phyloP scores from a whole-genome alignment of 1,139 yeast species.

The Suhomyces coccinellae region DNA sequence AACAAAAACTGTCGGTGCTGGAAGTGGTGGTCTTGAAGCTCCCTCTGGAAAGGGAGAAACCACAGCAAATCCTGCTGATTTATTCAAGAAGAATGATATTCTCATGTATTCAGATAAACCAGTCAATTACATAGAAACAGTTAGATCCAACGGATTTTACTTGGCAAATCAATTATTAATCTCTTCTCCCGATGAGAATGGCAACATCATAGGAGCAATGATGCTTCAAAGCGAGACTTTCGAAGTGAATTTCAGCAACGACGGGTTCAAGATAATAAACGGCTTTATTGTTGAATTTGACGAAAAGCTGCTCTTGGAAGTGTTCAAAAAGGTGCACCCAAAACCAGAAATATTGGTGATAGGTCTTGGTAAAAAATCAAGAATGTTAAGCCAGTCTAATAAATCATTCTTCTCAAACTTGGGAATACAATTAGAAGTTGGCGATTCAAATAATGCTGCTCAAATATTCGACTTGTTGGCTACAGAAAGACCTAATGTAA shows the following conservation, averaged over 20 bases:
- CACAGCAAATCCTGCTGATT: slow-evolving; percentile 47
- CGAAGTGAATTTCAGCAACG: slow-evolving; percentile 52
- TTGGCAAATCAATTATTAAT: slow-evolving; percentile 39
- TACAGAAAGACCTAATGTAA: slow-evolving; percentile 72
- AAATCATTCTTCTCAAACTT: slow-evolving; percentile 48
- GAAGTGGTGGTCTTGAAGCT: slow-evolving; percentile 24
- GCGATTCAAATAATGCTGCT: slow-evolving; percentile 68
- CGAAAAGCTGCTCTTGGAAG: slow-evolving; percentile 38
- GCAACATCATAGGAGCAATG: slow-evolving; percentile 53
- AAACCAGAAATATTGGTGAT: slow-evolving; percentile 74
- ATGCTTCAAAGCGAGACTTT: slow-evolving; percentile 63
- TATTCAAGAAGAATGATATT: slow-evolving; percentile 46
- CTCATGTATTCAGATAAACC: slow-evolving; percentile 47
- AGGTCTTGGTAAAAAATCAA: slow-evolving; percentile 65
- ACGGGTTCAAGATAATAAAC: slow-evolving; percentile 38
- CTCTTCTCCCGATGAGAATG: slow-evolving; percentile 48
- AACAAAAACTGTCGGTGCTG: slow-evolving; percentile 20
- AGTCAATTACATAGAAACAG: slow-evolving; percentile 45
- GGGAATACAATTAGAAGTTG: slow-evolving; percentile 70
- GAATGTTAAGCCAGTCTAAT: slow-evolving; percentile 61
- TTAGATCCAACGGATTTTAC: slow-evolving; percentile 42
- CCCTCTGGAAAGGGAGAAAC: slow-evolving; percentile 43
- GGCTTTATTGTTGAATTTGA: slow-evolving; percentile 48
- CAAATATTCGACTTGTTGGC: slow-evolving; percentile 72
- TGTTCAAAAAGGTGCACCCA: slow-evolving; percentile 63